A percentile compares a stretch with the other conserved stretches of the same genome.
Conservation (phyloP, 768 basidiomycete genomes). For the Clavaria fumosa region DNA sequence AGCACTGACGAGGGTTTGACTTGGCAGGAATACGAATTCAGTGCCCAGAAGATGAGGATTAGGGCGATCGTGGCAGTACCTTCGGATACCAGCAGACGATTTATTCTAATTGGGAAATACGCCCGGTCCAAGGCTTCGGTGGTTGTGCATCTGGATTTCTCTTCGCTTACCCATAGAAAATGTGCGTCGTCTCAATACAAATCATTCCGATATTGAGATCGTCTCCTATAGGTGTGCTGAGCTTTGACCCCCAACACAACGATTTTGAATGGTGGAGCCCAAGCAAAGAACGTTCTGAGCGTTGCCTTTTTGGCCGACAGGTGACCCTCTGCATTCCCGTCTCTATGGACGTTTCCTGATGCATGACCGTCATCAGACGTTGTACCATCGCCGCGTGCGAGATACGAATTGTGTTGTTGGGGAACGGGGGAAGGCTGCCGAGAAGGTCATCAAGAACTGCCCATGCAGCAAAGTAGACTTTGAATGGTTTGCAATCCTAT, state of each 20-base stretch:
- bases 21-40: constrained; percentile 84
- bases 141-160: constrained; percentile 82
- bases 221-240: constrained; percentile 61
- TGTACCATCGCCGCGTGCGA: constrained; percentile 82
- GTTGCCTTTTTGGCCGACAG: constrained; percentile 86
- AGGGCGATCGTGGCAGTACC: constrained; percentile 75
- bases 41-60: constrained; percentile 58
- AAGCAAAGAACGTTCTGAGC: constrained; percentile 72
- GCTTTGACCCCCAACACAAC: constrained; percentile 56
- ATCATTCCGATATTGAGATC: no score
- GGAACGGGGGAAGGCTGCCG: constrained; percentile 35
- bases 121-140: constrained; percentile 35
- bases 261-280: constrained; percentile 99
- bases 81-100: constrained; percentile 78
- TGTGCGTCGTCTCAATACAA: no score
- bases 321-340: no score
- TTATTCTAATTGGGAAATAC: constrained; percentile 66
- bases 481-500: constrained; percentile 61
- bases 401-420: constrained; percentile 78
- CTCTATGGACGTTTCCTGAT: constrained; percentile 1
- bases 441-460: constrained; percentile 53
- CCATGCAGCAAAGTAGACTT: constrained; percentile 65
- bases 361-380: constrained; percentile 32
- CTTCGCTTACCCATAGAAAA: constrained; percentile 50
- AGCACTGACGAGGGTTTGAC: constrained; percentile 77